Evolutionary conservation across 2,329 filamentous ascomycete genomes (phyloP).

Genomic region (Ampelomyces quisqualis): DNA sequence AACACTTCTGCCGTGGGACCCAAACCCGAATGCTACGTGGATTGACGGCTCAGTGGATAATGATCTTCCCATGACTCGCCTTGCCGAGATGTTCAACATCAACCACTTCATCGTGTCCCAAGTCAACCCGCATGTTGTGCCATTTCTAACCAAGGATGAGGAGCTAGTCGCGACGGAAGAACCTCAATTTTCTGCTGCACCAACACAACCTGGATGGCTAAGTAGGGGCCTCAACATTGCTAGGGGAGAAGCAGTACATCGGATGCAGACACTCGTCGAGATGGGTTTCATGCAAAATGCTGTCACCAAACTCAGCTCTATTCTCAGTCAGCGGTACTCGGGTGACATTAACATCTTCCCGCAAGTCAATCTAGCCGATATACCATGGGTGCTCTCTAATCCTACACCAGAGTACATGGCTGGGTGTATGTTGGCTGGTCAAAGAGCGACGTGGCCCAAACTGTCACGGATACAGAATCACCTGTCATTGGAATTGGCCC

Average conservation of each 20-base stretch:
- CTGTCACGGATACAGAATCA: constrained; percentile 81
- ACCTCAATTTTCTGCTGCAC: constrained; percentile 37
- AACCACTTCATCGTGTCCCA: constrained; percentile 98
- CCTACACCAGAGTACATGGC: constrained; percentile 86
- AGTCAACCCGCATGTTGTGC: constrained; percentile 90
- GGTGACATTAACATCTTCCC: constrained; percentile 95
- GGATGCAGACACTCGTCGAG: constrained; percentile 77
- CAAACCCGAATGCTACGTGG: constrained; percentile 73
- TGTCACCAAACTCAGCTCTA: constrained; percentile 73
- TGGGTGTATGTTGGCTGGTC: constrained; percentile 72
- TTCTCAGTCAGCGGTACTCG: constrained; percentile 87
- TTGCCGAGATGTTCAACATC: constrained; percentile 96
- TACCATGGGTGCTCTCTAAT: constrained; percentile 77
- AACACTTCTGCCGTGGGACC: constrained; percentile 78
- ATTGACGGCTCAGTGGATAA: constrained; percentile 96
- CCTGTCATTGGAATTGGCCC: constrained; percentile 81
- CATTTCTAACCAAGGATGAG: constrained; percentile 78
- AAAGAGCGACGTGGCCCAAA: constrained; percentile 89
- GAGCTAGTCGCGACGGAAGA: constrained; percentile 46
- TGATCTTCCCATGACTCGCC: constrained; percentile 83
- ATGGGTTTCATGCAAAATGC: constrained; percentile 77
- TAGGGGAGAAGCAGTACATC: constrained; percentile 76
- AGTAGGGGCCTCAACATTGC: constrained; percentile 69
- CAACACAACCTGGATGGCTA: constrained; percentile 59
- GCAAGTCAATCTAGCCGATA: constrained; percentile 70